phyloP scores from a whole-genome alignment of 1,284 basidiomycete genomes.

The Malassezia yamatoensis region DNA sequence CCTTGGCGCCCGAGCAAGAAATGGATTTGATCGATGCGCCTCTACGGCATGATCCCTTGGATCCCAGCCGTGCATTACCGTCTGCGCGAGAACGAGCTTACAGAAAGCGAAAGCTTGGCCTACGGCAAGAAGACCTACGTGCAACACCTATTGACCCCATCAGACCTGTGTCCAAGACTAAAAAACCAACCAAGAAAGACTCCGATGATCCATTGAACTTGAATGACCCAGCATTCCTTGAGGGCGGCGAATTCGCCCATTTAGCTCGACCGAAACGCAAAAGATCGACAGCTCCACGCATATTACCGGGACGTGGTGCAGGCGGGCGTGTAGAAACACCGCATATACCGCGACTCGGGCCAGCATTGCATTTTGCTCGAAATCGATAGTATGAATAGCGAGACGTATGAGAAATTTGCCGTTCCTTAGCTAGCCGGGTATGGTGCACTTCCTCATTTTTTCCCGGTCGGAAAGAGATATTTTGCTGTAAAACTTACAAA shows the following conservation, averaged over 20 bases:
- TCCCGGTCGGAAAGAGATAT: too few species aligned
- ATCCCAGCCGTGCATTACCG: slow-evolving; percentile 23
- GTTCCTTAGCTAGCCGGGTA: too few species aligned
- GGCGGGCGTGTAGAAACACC: slow-evolving; percentile 11
- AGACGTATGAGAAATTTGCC: too few species aligned
- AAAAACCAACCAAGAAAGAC: slow-evolving; percentile 9
- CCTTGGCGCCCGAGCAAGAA: slow-evolving; percentile 14
- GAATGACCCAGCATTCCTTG: slow-evolving; percentile 36
- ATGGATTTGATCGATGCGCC: slow-evolving; percentile 18
- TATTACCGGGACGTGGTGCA: slow-evolving; percentile 3
- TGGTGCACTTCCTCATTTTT: background rate
- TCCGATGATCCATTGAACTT: slow-evolving; percentile 38
- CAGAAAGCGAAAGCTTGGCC: slow-evolving; percentile 26
- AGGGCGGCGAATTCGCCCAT: slow-evolving; percentile 28
- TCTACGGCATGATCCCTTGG: slow-evolving; percentile 19
- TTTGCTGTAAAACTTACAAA: too few species aligned
- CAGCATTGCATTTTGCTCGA: slow-evolving; percentile 2
- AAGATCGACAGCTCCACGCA: background rate
- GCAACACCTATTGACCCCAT: slow-evolving; percentile 1
- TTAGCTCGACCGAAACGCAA: slow-evolving; percentile 4
- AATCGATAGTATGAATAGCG: background rate
- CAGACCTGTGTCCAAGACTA: background rate
- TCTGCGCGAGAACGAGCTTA: slow-evolving; percentile 26
- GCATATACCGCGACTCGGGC: background rate
- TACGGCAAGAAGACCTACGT: slow-evolving; percentile 7